Evolutionary conservation across 805 yeast genomes (phyloP), one percentile per base, ranked within the genome.

Genomic region (Metschnikowia picachoensis): DNA sequence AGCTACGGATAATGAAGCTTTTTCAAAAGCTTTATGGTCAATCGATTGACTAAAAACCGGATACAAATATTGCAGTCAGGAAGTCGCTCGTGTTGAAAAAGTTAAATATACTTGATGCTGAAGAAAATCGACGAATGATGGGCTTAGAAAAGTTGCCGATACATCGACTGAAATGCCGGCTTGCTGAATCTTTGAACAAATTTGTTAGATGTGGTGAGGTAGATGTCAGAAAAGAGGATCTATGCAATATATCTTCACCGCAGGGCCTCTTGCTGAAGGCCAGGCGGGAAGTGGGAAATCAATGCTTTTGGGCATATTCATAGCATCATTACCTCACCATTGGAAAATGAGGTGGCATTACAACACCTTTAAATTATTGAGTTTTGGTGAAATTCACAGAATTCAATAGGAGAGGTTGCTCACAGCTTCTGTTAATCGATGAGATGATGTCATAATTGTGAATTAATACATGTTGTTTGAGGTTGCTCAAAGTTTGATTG

Each of bases 201-300:
- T 28, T 59, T 42, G 53, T 50, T 28, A 30, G 78, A 78, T 36
- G 55, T 85, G 37, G 68, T 85, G 17, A 64, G 65, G 47, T 72
- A 72, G 9, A 57, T 85, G 17, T 70, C 79, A 0, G 85, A 82
- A 87, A 83, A 51, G 86, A 82, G 47, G 85, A 80, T 51, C 58
- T 83, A 30, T 55, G 62, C 4, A 68, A 76, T 44, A 68, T 80
- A 45, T 70, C 76, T 1, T 72, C 86, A 0, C 90, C 90, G 0
- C 83, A 77, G 46, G 91, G 91, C 0, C 62, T 85, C 5, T 59
- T 82, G 38, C 60, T 82, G 6, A 80, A 79, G 87, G 86, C 3
- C 85, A 78, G 48, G 87, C 81, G 4, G 91, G 91, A 0, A 80
- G 86, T 53, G 91, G 91, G 1, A 85, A 85, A 58, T 79, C 87